These are phyloP conservation scores for Nepenthes alata DNA, from an alignment of 179 eudicot species.

Conservation along the genomic window DNA sequence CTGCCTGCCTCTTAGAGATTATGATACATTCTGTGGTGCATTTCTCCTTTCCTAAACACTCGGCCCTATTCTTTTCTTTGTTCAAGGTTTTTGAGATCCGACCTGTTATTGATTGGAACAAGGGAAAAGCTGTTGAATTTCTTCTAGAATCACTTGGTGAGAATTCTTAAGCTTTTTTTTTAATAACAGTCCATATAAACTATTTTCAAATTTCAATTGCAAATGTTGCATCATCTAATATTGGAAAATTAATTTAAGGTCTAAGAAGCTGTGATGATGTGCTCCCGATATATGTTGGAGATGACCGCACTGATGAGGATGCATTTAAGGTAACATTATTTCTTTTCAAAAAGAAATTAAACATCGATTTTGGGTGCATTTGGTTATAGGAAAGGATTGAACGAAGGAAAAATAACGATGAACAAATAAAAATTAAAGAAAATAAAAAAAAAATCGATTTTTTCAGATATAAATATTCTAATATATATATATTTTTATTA, in stretches of 20 bases:
- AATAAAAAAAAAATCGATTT: too few relatives aligned
- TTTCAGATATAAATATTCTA: too few relatives aligned
- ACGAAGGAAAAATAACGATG: too few relatives aligned
- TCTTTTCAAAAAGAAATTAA: background rate
- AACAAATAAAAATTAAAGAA: too few relatives aligned
- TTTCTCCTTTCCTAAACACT: background rate
- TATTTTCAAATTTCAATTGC: too few relatives aligned
- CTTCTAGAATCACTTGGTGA: conserved; percentile 84
- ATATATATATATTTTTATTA: too few relatives aligned
- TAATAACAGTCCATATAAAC: background rate
- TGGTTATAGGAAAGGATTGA: background rate
- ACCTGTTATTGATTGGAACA: conserved; percentile 90
- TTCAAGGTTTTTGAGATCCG: conserved; percentile 76
- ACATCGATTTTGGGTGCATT: background rate
- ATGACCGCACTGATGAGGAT: conserved; percentile 97
- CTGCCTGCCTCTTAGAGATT: too few relatives aligned
- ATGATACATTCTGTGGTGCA: background rate
- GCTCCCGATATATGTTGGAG: conserved; percentile 91
- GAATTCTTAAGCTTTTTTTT: conserved; percentile 3
- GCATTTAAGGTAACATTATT: conserved; percentile 66
- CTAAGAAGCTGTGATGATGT: conserved; percentile 59
- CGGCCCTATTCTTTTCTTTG: background rate
- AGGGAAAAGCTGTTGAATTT: conserved; percentile 96
- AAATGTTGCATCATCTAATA: too few relatives aligned
- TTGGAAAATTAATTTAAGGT: conserved; percentile 27